Evolutionary conservation across 2,329 filamentous ascomycete species (phyloP).

Genomic region (Trichophaea hybrida): DNA sequence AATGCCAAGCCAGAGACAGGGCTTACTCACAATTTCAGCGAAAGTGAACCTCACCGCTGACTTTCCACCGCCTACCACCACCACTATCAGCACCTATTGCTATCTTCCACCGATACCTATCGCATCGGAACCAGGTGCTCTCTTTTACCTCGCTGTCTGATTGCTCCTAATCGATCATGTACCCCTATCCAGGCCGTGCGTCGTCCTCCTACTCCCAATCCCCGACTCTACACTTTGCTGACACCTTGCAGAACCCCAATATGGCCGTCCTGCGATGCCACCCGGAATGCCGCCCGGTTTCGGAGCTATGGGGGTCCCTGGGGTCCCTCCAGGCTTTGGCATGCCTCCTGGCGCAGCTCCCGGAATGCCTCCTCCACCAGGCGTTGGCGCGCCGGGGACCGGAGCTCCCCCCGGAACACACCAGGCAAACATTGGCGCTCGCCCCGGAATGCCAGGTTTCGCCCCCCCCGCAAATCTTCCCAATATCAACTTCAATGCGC

Average conservation of each 20-base stretch:
- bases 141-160: not conserved
- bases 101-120: not conserved
- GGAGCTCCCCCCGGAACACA: conserved; percentile 63
- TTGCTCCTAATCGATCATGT: conserved; percentile 17
- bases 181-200: conserved; percentile 27
- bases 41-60: not conserved
- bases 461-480: conserved; percentile 83
- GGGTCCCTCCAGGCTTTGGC: conserved; percentile 24
- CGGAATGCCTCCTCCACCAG: conserved; percentile 22
- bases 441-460: conserved; percentile 58
- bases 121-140: not conserved
- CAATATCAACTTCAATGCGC: conserved; percentile 95
- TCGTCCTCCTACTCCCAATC: conserved; percentile 2
- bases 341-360: conserved; percentile 17
- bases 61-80: not conserved
- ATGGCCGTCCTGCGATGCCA: conserved; percentile 26
- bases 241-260: conserved; percentile 6
- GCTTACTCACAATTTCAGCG: not conserved
- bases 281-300: conserved; percentile 17
- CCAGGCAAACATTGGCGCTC: conserved; percentile 56
- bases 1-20: not conserved
- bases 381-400: conserved; percentile 54
- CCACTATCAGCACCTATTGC: not conserved
- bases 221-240: not conserved
- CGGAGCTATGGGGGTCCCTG: conserved; percentile 12